phyloP scores from a whole-genome alignment of 371 early-diverging fungal genomes.

The Mortierella polycephala region DNA sequence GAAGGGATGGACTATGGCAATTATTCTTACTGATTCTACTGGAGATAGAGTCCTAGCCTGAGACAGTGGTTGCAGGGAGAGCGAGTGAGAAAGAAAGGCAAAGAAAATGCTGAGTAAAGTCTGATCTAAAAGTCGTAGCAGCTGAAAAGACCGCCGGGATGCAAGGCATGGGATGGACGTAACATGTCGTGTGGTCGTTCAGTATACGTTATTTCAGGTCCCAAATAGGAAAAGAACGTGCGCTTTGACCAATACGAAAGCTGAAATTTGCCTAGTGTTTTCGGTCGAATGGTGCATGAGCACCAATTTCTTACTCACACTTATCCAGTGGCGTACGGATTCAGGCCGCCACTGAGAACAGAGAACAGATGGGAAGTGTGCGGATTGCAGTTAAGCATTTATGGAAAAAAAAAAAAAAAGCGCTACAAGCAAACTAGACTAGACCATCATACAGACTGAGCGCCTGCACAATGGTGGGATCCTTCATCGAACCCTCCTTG shows the following conservation, averaged over 20 bases:
- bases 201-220: no score
- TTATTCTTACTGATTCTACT: background rate
- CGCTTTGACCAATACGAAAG: background rate
- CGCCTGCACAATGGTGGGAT: slow-evolving; percentile 91
- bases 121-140: background rate
- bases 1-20: no score
- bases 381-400: background rate
- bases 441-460: slow-evolving; percentile 88
- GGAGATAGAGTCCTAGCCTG: background rate
- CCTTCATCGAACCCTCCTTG: slow-evolving; percentile 88
- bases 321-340: no score
- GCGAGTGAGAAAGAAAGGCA: background rate
- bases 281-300: no score
- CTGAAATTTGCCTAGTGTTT: no score
- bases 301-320: background rate
- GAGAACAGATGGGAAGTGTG: background rate
- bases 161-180: background rate
- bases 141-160: background rate
- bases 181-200: background rate
- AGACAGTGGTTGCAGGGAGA: background rate
- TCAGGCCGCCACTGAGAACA: background rate
- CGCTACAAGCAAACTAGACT: slow-evolving; percentile 59
- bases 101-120: background rate
- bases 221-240: no score
- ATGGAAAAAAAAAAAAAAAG: background rate